Percentiles rank a stretch among this genome's conserved stretches.
These are phyloP conservation scores for Suhomyces anneliseae DNA, from an alignment of 1,139 yeast species.

Conservation along the genomic window DNA sequence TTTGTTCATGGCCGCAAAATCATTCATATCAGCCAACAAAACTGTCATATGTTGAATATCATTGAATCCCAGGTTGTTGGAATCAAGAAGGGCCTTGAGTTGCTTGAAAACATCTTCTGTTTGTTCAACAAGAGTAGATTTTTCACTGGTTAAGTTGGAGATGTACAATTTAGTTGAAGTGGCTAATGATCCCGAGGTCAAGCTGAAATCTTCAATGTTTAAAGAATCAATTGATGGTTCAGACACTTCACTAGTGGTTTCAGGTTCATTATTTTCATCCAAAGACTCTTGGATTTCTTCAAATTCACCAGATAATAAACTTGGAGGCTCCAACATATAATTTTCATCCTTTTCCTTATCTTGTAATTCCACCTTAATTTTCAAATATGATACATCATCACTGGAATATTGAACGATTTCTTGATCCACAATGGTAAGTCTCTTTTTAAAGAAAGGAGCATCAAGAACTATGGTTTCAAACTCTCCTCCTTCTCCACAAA, in stretches of 20 bases:
- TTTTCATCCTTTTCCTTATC: slow-evolving; percentile 33
- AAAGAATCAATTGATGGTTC: background rate
- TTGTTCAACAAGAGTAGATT: slow-evolving; percentile 40
- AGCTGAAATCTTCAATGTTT: background rate
- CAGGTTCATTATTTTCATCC: background rate
- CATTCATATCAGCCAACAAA: slow-evolving; percentile 60
- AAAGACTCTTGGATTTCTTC: slow-evolving; percentile 27
- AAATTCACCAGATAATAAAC: slow-evolving; percentile 51
- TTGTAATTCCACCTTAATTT: slow-evolving; percentile 40
- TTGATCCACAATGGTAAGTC: slow-evolving; percentile 45
- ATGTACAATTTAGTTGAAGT: slow-evolving; percentile 39
- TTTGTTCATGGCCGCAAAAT: slow-evolving; percentile 60
- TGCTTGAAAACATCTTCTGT: slow-evolving; percentile 46
- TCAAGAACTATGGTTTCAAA: slow-evolving; percentile 91
- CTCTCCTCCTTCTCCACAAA: slow-evolving; percentile 99
- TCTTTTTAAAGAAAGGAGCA: slow-evolving; percentile 74
- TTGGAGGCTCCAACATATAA: slow-evolving; percentile 35
- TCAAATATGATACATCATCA: slow-evolving; percentile 68
- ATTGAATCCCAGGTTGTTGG: slow-evolving; percentile 34
- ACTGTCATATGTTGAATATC: slow-evolving; percentile 59
- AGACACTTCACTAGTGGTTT: background rate
- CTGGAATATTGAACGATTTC: slow-evolving; percentile 48
- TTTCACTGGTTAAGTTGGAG: slow-evolving; percentile 47
- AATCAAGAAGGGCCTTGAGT: slow-evolving; percentile 24
- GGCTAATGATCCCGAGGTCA: background rate